These are phyloP conservation scores for Fraxinus albicans DNA, from an alignment of 305 asterid genomes.

Conservation along the genomic window DNA sequence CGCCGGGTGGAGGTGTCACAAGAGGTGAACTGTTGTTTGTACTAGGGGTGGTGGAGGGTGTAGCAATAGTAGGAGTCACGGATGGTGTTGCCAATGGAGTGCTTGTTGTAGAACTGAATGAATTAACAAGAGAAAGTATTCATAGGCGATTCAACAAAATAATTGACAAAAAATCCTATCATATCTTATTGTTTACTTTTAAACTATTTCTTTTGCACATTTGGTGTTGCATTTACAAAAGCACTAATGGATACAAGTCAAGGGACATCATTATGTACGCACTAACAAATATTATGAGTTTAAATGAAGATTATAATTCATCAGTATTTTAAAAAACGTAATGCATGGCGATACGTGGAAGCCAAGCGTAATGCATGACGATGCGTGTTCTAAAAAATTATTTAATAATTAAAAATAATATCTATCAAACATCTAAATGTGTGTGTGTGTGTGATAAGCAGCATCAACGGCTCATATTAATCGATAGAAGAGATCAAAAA, in stretches of 20 bases:
- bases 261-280: not conserved
- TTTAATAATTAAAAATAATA: too few species aligned
- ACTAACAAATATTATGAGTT: not conserved
- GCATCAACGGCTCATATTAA: not conserved
- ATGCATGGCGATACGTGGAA: too few species aligned
- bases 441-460: not conserved
- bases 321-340: too few species aligned
- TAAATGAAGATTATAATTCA: not conserved
- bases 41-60: not conserved
- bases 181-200: not conserved
- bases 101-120: not conserved
- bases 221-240: not conserved
- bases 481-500: not conserved
- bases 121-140: not conserved
- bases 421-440: too few species aligned
- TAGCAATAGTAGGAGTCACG: not conserved
- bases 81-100: not conserved
- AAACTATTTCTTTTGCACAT: not conserved
- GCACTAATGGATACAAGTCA: not conserved
- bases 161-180: not conserved
- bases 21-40: not conserved
- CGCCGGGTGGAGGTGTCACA: not conserved
- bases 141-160: not conserved
- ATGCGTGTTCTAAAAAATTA: too few species aligned
- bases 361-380: too few species aligned